Evolutionary conservation across 129 eudicot species (phyloP), one percentile per base, ranked within the genome.

Genomic region (Helianthus tuberosus): DNA sequence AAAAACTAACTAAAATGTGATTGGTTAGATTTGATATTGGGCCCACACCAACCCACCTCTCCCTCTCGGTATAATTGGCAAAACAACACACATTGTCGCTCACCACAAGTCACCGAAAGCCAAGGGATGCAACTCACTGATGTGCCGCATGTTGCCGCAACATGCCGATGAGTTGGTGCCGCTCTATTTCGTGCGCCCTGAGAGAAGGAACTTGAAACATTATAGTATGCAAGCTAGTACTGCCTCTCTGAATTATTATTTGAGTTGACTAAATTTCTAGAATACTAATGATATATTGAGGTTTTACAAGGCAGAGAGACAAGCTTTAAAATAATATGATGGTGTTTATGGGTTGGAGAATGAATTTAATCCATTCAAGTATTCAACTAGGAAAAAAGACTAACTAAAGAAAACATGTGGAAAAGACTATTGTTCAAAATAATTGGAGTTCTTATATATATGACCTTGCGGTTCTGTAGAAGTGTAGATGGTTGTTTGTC

Each of bases 401-500:
- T 27, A 2, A 27, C 32, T 58, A 25, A 10, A 0, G 0, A n/a
- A 25, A 58, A 58, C 64, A 25, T 25, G 8, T 58, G 64, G 15
- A 58, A 8, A 25, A 54, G 36, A 16, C 73, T 50, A 20, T 29
- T 11, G 38, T 38, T 11, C 6, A 5, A 10, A 20, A 39, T 20
- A 16, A 38, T 1, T 38, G 41, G 5, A 20, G 50, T 20, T n/a
- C 15, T 54, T 14, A 11, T 41, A 17, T 38, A 8, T 38, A 5
- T 54, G 52, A 58, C 38, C 15, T 10, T 3, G 17, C 54, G 39
- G 57, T 23, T 12, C 27, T 1, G 17, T 71, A 36, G 39, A 12
- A 5, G 11, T 58, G 64, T 39, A 53, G 75, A 53, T 71, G 27
- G 38, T 36, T 35, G 13, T 52, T 71, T 71, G 65, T 13, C 52